These are phyloP conservation scores for Arachnomyces sp. DNA, from an alignment of 2,329 filamentous ascomycete species.

Conservation along the genomic window DNA sequence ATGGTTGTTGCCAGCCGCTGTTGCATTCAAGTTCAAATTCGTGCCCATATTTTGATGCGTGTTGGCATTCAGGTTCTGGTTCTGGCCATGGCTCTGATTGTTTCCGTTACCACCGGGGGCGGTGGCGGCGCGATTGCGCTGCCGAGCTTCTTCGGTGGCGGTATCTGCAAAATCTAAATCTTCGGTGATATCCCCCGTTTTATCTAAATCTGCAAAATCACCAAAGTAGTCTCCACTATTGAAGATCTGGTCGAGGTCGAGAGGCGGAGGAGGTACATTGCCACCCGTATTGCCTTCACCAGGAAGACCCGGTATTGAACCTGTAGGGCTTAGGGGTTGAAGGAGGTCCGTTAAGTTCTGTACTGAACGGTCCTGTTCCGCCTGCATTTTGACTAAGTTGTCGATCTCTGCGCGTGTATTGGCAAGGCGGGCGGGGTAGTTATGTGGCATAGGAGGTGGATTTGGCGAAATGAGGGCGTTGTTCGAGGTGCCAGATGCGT, in stretches of 20 bases:
- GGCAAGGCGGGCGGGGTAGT: constrained; percentile 44
- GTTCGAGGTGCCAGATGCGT: constrained; percentile 34
- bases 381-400: constrained; percentile 67
- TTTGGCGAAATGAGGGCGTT: constrained; percentile 52
- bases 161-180: constrained; percentile 16
- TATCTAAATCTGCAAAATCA: constrained; percentile 29
- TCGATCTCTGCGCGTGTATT: constrained; percentile 70
- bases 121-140: background rate
- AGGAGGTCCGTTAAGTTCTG: constrained; percentile 66
- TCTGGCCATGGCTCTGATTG: background rate
- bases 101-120: constrained; percentile 7
- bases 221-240: constrained; percentile 50
- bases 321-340: constrained; percentile 72
- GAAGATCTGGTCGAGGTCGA: constrained; percentile 53
- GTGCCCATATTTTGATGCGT: no score
- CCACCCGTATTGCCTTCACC: constrained; percentile 28
- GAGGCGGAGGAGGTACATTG: constrained; percentile 35
- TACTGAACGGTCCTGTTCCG: constrained; percentile 69
- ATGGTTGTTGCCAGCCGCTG: constrained; percentile 17
- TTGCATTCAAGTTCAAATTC: constrained; percentile 5
- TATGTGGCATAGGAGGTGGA: constrained; percentile 47
- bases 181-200: constrained; percentile 15
- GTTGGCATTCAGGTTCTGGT: no score
- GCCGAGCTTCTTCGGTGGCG: constrained; percentile 13
- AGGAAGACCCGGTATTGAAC: constrained; percentile 63